Evolutionary conservation across 108 stramenopile species (phyloP).

Genomic region (Pelagomonas calceolata): DNA sequence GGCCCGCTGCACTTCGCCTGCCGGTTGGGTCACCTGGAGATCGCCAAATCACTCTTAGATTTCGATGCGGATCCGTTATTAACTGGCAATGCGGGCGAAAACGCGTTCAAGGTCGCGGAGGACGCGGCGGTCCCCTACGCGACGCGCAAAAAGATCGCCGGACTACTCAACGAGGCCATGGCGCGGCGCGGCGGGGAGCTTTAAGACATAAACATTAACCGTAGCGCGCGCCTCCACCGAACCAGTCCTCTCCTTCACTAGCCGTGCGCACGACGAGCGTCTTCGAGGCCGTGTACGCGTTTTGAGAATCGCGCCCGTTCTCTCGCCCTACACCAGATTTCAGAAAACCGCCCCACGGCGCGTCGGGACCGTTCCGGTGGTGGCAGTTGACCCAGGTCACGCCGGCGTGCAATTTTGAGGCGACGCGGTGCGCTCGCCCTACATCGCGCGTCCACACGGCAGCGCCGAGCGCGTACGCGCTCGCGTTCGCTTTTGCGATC

Average conservation of each 20-base stretch:
- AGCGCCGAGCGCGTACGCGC: slow-evolving; percentile 25
- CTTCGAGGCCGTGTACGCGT: slow-evolving; percentile 28
- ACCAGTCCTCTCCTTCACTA: slow-evolving; percentile 13
- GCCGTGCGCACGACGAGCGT: slow-evolving; percentile 15
- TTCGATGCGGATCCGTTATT: no score
- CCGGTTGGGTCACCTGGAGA: no score
- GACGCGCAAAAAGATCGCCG: no score
- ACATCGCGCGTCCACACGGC: slow-evolving; percentile 35
- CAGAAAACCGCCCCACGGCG: slow-evolving; percentile 49
- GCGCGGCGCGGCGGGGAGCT: no score
- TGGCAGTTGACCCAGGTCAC: slow-evolving; percentile 55
- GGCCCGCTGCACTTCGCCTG: no score
- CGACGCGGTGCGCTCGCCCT: slow-evolving; percentile 30
- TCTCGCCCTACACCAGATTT: slow-evolving; percentile 34
- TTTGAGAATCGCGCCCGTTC: slow-evolving; percentile 23
- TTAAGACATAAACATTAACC: no score
- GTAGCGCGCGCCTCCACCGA: slow-evolving; percentile 4
- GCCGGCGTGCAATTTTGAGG: slow-evolving; percentile 31
- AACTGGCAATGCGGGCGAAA: no score
- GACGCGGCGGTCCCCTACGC: no score
- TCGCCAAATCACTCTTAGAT: no score
- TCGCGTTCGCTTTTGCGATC: slow-evolving; percentile 26
- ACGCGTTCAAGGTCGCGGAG: no score
- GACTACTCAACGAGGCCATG: no score
- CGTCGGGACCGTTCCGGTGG: slow-evolving; percentile 36